A percentile compares a stretch with the other conserved stretches of the same genome.
Evolutionary conservation across 2,329 filamentous ascomycete genomes (phyloP).

Genomic region (Amesomyces nigricolor): DNA sequence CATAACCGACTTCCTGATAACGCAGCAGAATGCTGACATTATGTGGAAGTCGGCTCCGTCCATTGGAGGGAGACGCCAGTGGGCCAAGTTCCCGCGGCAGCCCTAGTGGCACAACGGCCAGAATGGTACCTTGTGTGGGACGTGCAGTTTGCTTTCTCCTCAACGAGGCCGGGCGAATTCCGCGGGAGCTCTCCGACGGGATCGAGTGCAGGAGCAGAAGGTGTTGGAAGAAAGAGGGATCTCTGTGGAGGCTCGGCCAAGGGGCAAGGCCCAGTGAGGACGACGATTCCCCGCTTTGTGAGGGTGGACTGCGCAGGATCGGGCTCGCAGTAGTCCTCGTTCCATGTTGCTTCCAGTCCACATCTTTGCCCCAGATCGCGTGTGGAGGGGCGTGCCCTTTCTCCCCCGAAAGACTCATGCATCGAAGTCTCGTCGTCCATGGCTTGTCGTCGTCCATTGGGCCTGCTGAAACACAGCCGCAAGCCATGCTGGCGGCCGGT

Average conservation of each 20-base stretch:
- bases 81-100: slow-evolving; percentile 10
- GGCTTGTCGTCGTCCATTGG: too few relatives aligned
- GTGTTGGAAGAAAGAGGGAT: not conserved
- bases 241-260: not conserved
- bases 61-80: slow-evolving; percentile 13
- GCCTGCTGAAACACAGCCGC: too few relatives aligned
- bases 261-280: not conserved
- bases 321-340: too few relatives aligned
- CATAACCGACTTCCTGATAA: slow-evolving; percentile 9
- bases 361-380: too few relatives aligned
- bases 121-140: slow-evolving; percentile 7
- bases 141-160: not conserved
- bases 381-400: too few relatives aligned
- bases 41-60: not conserved
- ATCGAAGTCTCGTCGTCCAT: too few relatives aligned
- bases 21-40: slow-evolving; percentile 10
- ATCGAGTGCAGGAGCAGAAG: not conserved
- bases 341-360: too few relatives aligned
- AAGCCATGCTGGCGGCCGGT: too few relatives aligned
- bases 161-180: not conserved
- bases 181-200: not conserved
- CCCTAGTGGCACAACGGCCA: slow-evolving; percentile 1
- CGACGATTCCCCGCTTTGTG: too few relatives aligned
- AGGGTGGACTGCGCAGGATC: too few relatives aligned
- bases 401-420: too few relatives aligned